Evolutionary conservation across 352 stramenopile genomes (phyloP).

Genomic region (Phytophthora pini): DNA sequence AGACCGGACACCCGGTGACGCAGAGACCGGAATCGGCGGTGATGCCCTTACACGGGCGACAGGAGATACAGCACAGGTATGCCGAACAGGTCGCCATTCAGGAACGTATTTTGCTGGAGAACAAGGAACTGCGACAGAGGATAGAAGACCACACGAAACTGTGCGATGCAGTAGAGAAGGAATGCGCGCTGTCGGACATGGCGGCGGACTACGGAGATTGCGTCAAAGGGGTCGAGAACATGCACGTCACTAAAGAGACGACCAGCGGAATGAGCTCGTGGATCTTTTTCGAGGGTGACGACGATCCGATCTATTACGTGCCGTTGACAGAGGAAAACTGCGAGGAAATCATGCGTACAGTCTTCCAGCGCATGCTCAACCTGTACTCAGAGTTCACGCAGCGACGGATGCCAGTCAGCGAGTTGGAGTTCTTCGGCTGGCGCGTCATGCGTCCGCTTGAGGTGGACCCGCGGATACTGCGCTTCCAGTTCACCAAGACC

Average conservation of each 20-base stretch:
- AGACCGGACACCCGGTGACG: conserved; percentile 26
- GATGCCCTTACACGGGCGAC: conserved; percentile 5
- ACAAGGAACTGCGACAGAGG: conserved; percentile 40
- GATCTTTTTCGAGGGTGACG: conserved; percentile 47
- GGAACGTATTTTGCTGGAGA: conserved; percentile 46
- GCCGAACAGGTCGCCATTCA: conserved; percentile 37
- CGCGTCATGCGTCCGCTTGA: conserved; percentile 38
- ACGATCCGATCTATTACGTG: conserved; percentile 49
- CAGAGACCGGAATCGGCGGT: conserved; percentile 11
- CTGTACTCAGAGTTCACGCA: conserved; percentile 44
- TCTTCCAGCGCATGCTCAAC: conserved; percentile 45
- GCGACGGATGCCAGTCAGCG: conserved; percentile 31
- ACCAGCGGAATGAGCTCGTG: conserved; percentile 26
- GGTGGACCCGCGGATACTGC: conserved; percentile 33
- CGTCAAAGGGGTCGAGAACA: conserved; percentile 5
- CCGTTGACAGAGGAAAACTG: conserved; percentile 36
- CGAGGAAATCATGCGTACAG: conserved; percentile 31
- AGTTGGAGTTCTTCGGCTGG: conserved; percentile 50
- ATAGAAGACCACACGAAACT: conserved; percentile 45
- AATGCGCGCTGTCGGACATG: conserved; percentile 20
- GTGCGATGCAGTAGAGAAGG: conserved; percentile 32
- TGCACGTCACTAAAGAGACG: neutral
- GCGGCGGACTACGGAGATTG: conserved; percentile 12
- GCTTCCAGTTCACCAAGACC: conserved; percentile 58
- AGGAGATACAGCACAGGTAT: conserved; percentile 31